Percentiles rank a stretch among this genome's conserved stretches.
These are phyloP conservation scores for Leccinum truebloodii DNA, from an alignment of 768 basidiomycete species.

Conservation along the genomic window DNA sequence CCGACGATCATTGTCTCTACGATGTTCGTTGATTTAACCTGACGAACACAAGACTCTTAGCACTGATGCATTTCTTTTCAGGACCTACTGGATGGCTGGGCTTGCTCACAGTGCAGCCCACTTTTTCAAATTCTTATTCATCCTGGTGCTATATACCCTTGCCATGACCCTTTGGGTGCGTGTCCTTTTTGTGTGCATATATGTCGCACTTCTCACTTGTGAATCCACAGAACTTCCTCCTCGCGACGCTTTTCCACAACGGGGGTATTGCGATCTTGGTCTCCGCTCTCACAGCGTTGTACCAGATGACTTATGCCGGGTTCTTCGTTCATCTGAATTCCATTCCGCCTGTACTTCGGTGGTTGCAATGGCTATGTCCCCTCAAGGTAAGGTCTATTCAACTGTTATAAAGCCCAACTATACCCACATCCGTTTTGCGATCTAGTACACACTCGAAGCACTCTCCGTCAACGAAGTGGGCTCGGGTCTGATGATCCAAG, in stretches of 20 bases:
- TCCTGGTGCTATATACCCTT: conserved; percentile 82
- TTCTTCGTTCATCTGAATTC: conserved; percentile 87
- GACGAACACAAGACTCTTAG: background rate
- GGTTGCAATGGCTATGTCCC: conserved; percentile 91
- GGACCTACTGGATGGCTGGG: conserved; percentile 96
- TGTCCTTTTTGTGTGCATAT: conserved; percentile 9
- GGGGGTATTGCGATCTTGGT: conserved; percentile 90
- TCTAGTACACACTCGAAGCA: conserved; percentile 71
- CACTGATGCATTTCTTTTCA: conserved; percentile 28
- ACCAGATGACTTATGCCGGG: conserved; percentile 87
- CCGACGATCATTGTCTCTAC: conserved; percentile 87
- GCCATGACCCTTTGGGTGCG: conserved; percentile 85
- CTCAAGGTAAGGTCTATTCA: conserved; percentile 49
- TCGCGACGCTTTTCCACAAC: conserved; percentile 80
- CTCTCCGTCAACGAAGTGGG: conserved; percentile 90
- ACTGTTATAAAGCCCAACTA: background rate
- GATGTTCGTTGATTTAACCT: conserved; percentile 52
- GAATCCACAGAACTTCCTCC: conserved; percentile 76
- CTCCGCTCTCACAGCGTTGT: conserved; percentile 72
- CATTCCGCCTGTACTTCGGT: conserved; percentile 90
- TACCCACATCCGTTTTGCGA: background rate
- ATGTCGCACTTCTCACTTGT: background rate
- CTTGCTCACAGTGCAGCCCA: conserved; percentile 72
- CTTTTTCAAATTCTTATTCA: conserved; percentile 92
- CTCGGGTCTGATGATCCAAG: conserved; percentile 82